phyloP scores from a whole-genome alignment of 106 monocot genomes.

The Dendrobium chrysotoxum region DNA sequence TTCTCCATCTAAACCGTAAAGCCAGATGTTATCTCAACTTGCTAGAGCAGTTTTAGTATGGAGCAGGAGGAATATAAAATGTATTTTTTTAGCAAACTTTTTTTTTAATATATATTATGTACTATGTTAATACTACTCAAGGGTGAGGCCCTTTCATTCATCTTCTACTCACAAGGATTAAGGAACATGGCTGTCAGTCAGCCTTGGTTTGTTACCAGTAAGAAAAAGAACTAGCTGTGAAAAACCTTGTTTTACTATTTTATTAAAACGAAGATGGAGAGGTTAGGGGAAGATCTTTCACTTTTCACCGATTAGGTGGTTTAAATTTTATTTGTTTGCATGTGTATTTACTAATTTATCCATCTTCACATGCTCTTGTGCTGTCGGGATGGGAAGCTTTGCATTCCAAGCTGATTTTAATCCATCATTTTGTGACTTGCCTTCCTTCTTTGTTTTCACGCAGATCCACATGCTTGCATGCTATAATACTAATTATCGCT shows the following conservation, averaged over 20 bases:
- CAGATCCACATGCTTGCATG: not conserved
- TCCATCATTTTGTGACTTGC: not conserved
- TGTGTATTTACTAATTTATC: not conserved
- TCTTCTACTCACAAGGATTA: not conserved
- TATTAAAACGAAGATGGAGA: not conserved
- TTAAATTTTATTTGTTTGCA: not conserved
- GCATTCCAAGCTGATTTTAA: not conserved
- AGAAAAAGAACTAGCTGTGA: not conserved
- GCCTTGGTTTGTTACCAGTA: not conserved
- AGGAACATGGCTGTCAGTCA: not conserved
- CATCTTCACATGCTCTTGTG: not conserved
- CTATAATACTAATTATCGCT: not conserved
- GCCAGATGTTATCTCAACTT: not conserved
- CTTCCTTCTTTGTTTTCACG: not conserved
- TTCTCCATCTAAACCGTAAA: not conserved
- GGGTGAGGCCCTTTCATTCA: not conserved
- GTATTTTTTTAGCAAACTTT: not conserved
- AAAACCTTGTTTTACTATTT: not conserved
- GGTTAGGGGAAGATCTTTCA: not conserved
- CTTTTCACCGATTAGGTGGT: not conserved
- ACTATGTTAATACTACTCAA: not conserved
- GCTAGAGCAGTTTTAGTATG: not conserved
- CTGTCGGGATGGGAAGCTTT: not conserved
- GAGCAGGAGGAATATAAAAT: not conserved
- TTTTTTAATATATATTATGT: not conserved